Base-by-base conservation (phyloP, 208 protist genomes). In the Leishmania turanica region DNA sequence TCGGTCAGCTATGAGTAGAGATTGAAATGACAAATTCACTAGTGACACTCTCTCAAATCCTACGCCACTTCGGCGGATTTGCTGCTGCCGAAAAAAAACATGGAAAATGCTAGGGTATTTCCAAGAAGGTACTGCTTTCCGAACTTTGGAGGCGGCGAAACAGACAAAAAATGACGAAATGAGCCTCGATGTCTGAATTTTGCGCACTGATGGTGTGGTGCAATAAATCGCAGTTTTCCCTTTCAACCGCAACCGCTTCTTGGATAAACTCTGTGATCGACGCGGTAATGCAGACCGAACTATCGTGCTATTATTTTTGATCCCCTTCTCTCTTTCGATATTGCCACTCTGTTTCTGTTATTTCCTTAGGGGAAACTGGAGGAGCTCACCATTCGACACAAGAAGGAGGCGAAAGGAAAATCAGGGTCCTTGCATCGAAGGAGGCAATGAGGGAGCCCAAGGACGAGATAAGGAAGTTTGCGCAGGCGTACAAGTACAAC, bases 401-500 rank as follows among this genome's bases (percentile, higher is more conserved):
- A 13, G 37, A 34, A 73, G 40, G 24, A 2, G 24, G 7, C 49
- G 1, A 53, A n/a, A 45, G 24, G 60, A 47, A 70, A 47, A 47
- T 24, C 65, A 73, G 37, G 5, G 2, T 49, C 4, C 27, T 73
- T 45, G 11, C 31, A 47, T 53, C 3, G 47, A 58, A 54, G 34
- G 53, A 80, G 56, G 13, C 77, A 19, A 94, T 95, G 90, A 79
- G 82, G n/a, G 89, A 93, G 21, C 85, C 87, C 45, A 86, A 86
- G 45, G 65, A 69, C 13, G 86, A 93, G n/a, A 94, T 97, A 79
- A 89, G 91, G 76, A 58, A 82, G 37, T 87, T 94, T 45, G 94
- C 94, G 13, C 77, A 89, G 53, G 91, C 90, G 17, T 87, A 94
- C 80, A 90, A 96, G 82, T 97, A 93, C 73, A 82, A 89, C 21